Evolutionary conservation across 2,329 filamentous ascomycete species (phyloP), one percentile per base, ranked within the genome.

Genomic region (Lachnellula hyalina): DNA sequence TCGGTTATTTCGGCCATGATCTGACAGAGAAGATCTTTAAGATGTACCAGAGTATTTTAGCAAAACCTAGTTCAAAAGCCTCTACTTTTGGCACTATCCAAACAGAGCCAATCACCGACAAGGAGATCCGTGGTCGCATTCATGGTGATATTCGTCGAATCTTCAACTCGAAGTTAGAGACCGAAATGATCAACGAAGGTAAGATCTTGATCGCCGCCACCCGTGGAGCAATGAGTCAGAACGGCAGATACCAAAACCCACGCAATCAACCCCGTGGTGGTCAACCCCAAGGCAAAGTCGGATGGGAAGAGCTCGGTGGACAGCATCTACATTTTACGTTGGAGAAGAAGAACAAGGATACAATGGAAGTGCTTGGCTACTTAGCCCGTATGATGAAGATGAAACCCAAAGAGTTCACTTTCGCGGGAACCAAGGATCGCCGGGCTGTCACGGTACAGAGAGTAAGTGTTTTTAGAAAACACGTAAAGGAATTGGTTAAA

Each of bases 281-380:
- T 32, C 57, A 65, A 46, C 47, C 57, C 21, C 65, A 59, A 63
- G 59, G 74, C 45, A 80, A 78, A 62, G 65, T 81, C 36, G 76
- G 74, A 51, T 88, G 84, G 84, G 74, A 83, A 51, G 84, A 87
- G 61, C 74, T 85, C 42, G 85, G 85, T 36, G 86, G 86, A 8
- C 80, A 85, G 55, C 84, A 85, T 65, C 71, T 89, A n/a, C 86
- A 90, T 67, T 89, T 89, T 66, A 85, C 82, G 0, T 74, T 90
- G 38, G 86, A 87, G 75, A 90, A 90, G 69, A 86, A 89, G 69
- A 90, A 90, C 69, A 88, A 87, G 66, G 86, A 89, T 65, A 89
- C 86, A 0, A 88, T 89, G 85, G 86, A 90, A 65, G 78, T 84
- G 0, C 74, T 88, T n/a, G 78, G 76, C 2, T 84, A 79, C 63